Conservation (phyloP, 192 early-diverging fungal species). For the Coemansia sp. region DNA sequence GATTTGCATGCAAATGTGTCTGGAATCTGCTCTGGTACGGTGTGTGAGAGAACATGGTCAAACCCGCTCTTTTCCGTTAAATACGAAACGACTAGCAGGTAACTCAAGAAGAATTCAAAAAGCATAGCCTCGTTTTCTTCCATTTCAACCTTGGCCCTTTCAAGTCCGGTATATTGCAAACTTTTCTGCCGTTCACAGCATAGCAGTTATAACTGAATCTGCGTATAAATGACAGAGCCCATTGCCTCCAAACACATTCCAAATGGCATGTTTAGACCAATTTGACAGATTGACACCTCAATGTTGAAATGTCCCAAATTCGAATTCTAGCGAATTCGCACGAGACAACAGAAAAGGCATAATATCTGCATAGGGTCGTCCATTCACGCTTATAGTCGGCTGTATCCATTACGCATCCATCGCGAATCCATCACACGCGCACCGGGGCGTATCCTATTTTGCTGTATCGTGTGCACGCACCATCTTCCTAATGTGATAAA, state of each 20-base stretch:
- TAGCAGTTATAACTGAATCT: neutral
- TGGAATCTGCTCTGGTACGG: too few species aligned
- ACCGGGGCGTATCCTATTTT: neutral
- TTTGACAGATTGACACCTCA: neutral
- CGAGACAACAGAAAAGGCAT: neutral
- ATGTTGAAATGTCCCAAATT: neutral
- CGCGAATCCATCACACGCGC: slow-evolving; percentile 1
- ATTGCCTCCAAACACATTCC: too few species aligned
- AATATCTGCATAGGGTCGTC: neutral
- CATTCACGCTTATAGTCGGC: neutral
- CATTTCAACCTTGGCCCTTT: too few species aligned
- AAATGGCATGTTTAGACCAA: neutral
- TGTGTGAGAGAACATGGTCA: too few species aligned
- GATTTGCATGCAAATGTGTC: too few species aligned
- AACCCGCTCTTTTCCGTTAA: too few species aligned
- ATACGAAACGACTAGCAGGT: too few species aligned
- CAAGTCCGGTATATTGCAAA: too few species aligned
- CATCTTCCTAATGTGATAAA: slow-evolving; percentile 15
- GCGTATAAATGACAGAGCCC: too few species aligned
- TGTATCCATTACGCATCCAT: slow-evolving; percentile 12
- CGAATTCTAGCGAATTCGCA: neutral
- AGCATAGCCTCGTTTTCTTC: too few species aligned
- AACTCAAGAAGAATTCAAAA: too few species aligned
- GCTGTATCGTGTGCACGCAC: slow-evolving; percentile 4
- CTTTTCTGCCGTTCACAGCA: neutral